Base-by-base conservation (phyloP, 2,329 filamentous ascomycete species). In the Bimuria novae-zelandiae region DNA sequence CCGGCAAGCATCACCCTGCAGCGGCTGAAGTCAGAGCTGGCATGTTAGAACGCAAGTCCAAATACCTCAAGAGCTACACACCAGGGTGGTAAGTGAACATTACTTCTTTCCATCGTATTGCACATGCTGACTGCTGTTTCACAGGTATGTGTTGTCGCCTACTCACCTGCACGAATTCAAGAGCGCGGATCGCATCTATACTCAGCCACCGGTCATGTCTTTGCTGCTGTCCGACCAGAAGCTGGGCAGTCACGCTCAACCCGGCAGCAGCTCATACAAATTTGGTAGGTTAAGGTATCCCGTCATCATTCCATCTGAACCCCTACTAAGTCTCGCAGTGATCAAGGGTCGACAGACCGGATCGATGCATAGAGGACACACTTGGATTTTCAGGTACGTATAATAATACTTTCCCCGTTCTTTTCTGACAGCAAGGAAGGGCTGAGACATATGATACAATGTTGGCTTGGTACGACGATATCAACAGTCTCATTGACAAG, bases 161-260 rank as follows among this genome's bases (percentile, higher is more conserved):
- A 97, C 94, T 51, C 94, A 99, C 76, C 83, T 99, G 19, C 94
- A 99, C 77, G 94, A 99, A 76, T 99, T 97, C 83, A 97, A 96
- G 74, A 96, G 92, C n/a, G 91, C 92, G 61, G 93, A 97, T 76
- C 92, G 93, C 72, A 89, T 87, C 58, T 81, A 82, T 64, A 82
- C 84, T 54, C 90, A 94, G 75, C 88, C 89, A 33, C 94, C 94
- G 0, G 85, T 97, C 70, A 97, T 99, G 93, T 97, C 94, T 36
- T 81, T 99, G 51, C 96, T 94, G 71, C 84, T 99, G 23, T 89
- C 89, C 6, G 94, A 97, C 64, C 94, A 97, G 76, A 97, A 96
- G 72, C 82, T 99, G 52, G 94, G 94, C 32, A 95, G 92, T 30
- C 92, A 95, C 71, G 97, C 93, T 8, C 84, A 86, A 55, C 85